Conservation (phyloP, 257 asterid species). For the Solanum arcanum region DNA sequence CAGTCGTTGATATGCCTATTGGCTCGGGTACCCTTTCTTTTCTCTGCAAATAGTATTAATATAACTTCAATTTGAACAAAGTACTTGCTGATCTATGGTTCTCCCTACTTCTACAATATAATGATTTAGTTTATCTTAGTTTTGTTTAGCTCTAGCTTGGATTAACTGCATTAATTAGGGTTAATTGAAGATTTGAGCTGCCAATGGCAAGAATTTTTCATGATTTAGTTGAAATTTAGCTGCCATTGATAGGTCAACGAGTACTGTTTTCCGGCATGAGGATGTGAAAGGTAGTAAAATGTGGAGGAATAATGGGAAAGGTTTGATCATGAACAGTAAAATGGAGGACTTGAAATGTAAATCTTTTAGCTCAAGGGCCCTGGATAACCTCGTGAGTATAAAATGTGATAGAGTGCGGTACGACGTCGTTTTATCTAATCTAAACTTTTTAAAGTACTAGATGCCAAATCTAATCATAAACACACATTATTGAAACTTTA, state of each 20-base stretch:
- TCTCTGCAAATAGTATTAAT: background rate
- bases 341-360: background rate
- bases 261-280: background rate
- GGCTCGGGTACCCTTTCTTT: conserved; percentile 32
- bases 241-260: background rate
- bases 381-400: background rate
- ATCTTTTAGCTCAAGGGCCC: background rate
- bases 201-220: background rate
- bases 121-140: background rate
- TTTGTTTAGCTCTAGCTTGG: background rate
- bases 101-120: background rate
- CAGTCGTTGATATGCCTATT: conserved; percentile 71
- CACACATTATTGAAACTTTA: background rate
- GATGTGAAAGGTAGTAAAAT: background rate
- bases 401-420: background rate
- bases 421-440: background rate
- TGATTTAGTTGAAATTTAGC: background rate
- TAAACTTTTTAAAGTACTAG: background rate
- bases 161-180: background rate
- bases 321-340: background rate
- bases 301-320: background rate
- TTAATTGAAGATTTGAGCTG: background rate
- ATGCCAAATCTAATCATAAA: background rate
- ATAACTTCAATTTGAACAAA: background rate
- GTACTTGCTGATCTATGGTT: background rate